Percentiles rank a stretch among this genome's conserved stretches.
Evolutionary conservation across 495 filamentous ascomycete species (phyloP).

Genomic region (Pseudevernia furfuracea): DNA sequence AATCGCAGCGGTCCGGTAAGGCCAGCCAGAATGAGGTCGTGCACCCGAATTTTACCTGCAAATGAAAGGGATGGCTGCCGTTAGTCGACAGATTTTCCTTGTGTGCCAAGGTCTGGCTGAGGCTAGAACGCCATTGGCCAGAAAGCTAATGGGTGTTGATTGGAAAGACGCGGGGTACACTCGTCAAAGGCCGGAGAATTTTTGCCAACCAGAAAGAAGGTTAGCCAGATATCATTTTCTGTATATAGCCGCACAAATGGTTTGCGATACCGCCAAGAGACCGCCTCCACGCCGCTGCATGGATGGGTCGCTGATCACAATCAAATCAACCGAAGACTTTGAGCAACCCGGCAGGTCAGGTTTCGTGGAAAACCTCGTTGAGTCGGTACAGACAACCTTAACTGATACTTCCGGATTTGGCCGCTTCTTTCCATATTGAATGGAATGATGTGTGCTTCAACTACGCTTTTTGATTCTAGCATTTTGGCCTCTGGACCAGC

Average conservation of each 20-base stretch:
- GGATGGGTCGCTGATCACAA: neutral
- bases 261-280: neutral
- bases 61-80: neutral
- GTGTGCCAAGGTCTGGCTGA: neutral
- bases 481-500: neutral
- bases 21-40: neutral
- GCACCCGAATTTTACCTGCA: neutral
- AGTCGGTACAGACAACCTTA: neutral
- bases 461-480: neutral
- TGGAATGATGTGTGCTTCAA: neutral
- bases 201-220: neutral
- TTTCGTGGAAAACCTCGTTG: neutral
- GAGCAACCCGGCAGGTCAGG: neutral
- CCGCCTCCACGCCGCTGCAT: too few relatives aligned
- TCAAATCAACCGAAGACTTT: neutral
- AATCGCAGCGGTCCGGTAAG: neutral
- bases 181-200: conserved; percentile 7
- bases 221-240: neutral
- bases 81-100: neutral
- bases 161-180: neutral
- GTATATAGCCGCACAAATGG: conserved; percentile 16
- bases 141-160: neutral
- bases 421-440: neutral
- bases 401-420: neutral
- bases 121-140: conserved; percentile 15